These are phyloP conservation scores for Mycocentrospora acerina DNA, from an alignment of 2,329 filamentous ascomycete species.

Conservation along the genomic window DNA sequence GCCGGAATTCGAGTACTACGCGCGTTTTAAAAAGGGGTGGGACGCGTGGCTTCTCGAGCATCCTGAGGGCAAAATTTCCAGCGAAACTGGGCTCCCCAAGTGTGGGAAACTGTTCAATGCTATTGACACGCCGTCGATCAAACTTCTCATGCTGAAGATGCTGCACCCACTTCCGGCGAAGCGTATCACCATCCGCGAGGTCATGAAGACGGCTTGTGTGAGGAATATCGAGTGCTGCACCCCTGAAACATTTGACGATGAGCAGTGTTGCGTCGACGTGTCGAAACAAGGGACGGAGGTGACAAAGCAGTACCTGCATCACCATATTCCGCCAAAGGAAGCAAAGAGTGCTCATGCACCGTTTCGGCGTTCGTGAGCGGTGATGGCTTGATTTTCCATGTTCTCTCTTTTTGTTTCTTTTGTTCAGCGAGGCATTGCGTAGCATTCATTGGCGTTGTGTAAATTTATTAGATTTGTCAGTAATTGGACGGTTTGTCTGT, in stretches of 20 bases:
- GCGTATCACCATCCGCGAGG: constrained; percentile 69
- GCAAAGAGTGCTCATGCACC: constrained; percentile 40
- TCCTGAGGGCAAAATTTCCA: constrained; percentile 52
- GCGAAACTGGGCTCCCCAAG: constrained; percentile 64
- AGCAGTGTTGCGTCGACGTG: constrained; percentile 61
- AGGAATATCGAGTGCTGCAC: constrained; percentile 78
- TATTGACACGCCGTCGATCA: constrained; percentile 64
- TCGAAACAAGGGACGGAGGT: constrained; percentile 43
- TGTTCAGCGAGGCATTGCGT: too few species aligned
- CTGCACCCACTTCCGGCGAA: constrained; percentile 73
- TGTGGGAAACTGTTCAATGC: constrained; percentile 67
- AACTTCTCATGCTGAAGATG: constrained; percentile 76
- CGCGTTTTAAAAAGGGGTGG: constrained; percentile 67
- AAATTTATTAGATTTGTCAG: too few species aligned
- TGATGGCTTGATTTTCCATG: constrained; percentile 10
- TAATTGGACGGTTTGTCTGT: too few species aligned
- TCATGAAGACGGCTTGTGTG: constrained; percentile 71
- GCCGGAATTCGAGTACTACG: constrained; percentile 58
- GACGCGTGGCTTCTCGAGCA: constrained; percentile 64
- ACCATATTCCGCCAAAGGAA: constrained; percentile 47
- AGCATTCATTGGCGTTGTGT: too few species aligned
- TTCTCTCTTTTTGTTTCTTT: constrained; percentile 1
- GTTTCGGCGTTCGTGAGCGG: constrained; percentile 44
- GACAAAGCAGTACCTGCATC: constrained; percentile 46
- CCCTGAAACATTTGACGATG: constrained; percentile 68